These are phyloP conservation scores for Saitozyma podzolica DNA, from an alignment of 768 basidiomycete species.

Conservation along the genomic window DNA sequence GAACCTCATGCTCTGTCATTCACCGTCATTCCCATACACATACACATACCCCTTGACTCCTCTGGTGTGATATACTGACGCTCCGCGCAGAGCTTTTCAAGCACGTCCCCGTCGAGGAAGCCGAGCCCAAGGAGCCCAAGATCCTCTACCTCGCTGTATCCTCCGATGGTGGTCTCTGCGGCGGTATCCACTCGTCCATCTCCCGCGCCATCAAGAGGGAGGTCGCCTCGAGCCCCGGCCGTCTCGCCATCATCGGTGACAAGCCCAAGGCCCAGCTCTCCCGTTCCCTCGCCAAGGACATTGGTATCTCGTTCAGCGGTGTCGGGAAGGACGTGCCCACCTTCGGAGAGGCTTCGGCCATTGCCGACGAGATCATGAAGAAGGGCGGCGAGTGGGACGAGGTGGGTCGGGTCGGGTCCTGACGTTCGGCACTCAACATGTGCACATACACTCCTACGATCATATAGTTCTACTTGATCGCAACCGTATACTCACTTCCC, in stretches of 20 bases:
- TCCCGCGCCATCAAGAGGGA: conserved; percentile 81
- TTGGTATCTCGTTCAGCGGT: conserved; percentile 90
- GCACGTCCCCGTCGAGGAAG: conserved; percentile 60
- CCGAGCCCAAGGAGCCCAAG: conserved; percentile 45
- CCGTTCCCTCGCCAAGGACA: conserved; percentile 65
- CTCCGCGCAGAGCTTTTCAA: conserved; percentile 75
- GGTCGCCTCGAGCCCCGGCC: conserved; percentile 58
- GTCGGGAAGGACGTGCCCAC: conserved; percentile 97
- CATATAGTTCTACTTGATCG: neutral
- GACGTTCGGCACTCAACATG: too few species aligned
- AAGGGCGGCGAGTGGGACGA: conserved; percentile 83
- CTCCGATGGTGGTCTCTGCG: conserved; percentile 98
- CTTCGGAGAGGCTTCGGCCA: conserved; percentile 89
- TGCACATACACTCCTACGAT: neutral
- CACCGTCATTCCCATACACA: too few species aligned
- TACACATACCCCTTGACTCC: neutral
- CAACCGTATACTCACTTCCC: conserved; percentile 66
- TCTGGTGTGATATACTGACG: neutral
- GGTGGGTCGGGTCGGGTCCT: conserved; percentile 49
- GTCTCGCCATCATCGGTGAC: conserved; percentile 86
- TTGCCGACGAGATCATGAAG: conserved; percentile 88
- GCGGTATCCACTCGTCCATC: conserved; percentile 98
- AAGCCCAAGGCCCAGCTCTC: conserved; percentile 92
- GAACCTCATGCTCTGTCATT: neutral
- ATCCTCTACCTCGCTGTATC: conserved; percentile 51